phyloP scores from a whole-genome alignment of 805 yeast genomes.

The Yarrowia bubula region DNA sequence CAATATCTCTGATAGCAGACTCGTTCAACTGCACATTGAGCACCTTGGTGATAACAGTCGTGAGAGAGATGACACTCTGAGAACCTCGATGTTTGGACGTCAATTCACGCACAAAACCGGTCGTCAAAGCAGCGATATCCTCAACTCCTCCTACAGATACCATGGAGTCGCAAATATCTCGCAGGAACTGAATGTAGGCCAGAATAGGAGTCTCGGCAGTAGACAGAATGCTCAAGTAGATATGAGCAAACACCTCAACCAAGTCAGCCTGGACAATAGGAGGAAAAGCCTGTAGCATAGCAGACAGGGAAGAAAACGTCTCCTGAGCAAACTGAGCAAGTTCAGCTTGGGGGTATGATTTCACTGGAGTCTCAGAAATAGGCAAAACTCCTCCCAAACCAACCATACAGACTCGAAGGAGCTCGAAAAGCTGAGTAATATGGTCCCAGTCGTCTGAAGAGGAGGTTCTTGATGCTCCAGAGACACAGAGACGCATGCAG shows the following conservation, averaged over 20 bases:
- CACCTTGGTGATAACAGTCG: constrained; percentile 21
- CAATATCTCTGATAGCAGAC: not conserved
- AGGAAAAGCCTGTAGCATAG: constrained; percentile 64
- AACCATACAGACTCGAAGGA: constrained; percentile 65
- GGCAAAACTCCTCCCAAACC: constrained; percentile 49
- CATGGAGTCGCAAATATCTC: constrained; percentile 15
- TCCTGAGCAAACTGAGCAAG: constrained; percentile 17
- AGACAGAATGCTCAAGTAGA: not conserved
- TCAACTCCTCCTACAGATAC: not conserved
- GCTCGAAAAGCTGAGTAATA: constrained; percentile 79
- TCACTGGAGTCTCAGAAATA: constrained; percentile 11
- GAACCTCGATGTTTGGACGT: not conserved
- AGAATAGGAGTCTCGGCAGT: constrained; percentile 10
- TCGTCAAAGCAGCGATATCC: not conserved
- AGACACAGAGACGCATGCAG: constrained; percentile 51
- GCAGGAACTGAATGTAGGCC: constrained; percentile 22
- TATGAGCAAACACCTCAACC: constrained; percentile 17
- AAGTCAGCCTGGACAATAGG: constrained; percentile 67
- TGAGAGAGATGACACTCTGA: constrained; percentile 19
- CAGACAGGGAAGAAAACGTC: constrained; percentile 46
- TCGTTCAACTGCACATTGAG: not conserved
- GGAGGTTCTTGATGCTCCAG: not conserved
- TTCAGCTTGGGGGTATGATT: constrained; percentile 7
- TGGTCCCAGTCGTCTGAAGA: constrained; percentile 45
- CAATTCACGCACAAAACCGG: constrained; percentile 10